These are phyloP conservation scores for Eutypella sp. DNA, from an alignment of 2,329 filamentous ascomycete species.

Conservation along the genomic window DNA sequence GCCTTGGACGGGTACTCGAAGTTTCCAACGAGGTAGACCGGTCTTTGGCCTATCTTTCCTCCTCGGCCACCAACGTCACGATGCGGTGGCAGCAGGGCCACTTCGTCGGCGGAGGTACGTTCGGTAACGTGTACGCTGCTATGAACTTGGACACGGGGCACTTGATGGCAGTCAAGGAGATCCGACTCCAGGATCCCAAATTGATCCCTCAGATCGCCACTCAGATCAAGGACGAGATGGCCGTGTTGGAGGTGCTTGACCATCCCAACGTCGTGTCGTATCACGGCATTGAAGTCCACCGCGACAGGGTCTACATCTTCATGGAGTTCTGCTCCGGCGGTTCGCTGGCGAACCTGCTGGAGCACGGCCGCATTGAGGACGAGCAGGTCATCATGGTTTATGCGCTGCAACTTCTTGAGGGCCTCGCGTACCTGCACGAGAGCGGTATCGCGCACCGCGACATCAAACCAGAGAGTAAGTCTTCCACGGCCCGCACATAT, in stretches of 20 bases:
- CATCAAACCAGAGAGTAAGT: conserved; percentile 93
- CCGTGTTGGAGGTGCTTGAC: conserved; percentile 88
- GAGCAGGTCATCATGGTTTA: conserved; percentile 98
- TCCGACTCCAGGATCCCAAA: conserved; percentile 92
- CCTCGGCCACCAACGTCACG: conserved; percentile 89
- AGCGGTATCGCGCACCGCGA: conserved; percentile 90
- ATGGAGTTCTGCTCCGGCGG: conserved; percentile 99
- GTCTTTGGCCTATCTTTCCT: conserved; percentile 88
- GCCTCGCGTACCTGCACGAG: conserved; percentile 88
- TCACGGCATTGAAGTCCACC: conserved; percentile 95
- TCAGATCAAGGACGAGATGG: conserved; percentile 96
- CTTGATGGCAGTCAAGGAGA: conserved; percentile 98
- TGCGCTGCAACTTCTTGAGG: conserved; percentile 87
- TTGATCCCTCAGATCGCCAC: conserved; percentile 89
- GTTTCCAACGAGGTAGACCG: conserved; percentile 94
- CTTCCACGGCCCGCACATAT: not conserved
- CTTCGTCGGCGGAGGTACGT: conserved; percentile 93
- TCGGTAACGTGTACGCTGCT: conserved; percentile 94
- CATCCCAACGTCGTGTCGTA: conserved; percentile 98
- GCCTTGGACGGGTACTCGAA: conserved; percentile 85
- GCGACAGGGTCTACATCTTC: conserved; percentile 99
- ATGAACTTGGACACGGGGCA: conserved; percentile 96
- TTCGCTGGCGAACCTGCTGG: conserved; percentile 80
- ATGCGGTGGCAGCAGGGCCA: conserved; percentile 99
- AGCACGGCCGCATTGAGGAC: conserved; percentile 95